phyloP scores from a whole-genome alignment of 2,329 filamentous ascomycete species.

The Pestalotiopsis sp. region DNA sequence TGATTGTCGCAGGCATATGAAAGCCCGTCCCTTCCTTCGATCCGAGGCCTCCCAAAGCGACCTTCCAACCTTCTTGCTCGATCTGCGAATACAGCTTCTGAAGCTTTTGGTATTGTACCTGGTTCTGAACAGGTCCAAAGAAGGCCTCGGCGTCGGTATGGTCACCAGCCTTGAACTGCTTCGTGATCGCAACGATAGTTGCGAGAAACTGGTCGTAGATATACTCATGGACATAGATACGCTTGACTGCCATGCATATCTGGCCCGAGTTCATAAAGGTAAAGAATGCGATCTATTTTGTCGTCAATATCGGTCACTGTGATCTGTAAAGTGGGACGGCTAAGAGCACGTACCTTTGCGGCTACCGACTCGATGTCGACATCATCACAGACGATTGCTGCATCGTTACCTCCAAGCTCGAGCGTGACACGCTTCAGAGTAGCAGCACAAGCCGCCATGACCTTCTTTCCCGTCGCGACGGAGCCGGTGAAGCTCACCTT shows the following conservation, averaged over 20 bases:
- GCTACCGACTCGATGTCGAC: constrained; percentile 50
- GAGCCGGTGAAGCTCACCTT: constrained; percentile 65
- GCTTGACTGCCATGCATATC: constrained; percentile 59
- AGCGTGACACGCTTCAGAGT: constrained; percentile 58
- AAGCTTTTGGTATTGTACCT: constrained; percentile 65
- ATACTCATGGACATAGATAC: constrained; percentile 62
- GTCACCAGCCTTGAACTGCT: constrained; percentile 43
- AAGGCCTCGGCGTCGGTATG: constrained; percentile 27
- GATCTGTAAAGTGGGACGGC: not conserved
- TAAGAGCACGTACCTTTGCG: constrained; percentile 33
- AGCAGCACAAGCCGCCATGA: constrained; percentile 50
- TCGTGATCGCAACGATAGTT: constrained; percentile 43
- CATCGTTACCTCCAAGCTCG: constrained; percentile 58
- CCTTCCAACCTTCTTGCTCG: constrained; percentile 53
- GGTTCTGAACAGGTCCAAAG: constrained; percentile 65
- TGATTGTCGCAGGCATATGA: constrained; percentile 62
- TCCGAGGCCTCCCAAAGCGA: constrained; percentile 47
- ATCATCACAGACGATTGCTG: constrained; percentile 55
- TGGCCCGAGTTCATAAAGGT: constrained; percentile 58
- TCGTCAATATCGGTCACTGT: not conserved
- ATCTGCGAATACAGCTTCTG: constrained; percentile 58
- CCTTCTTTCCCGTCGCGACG: constrained; percentile 49
- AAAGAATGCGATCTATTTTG: constrained; percentile 34
- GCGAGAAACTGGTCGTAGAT: constrained; percentile 59
- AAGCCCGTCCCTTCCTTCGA: constrained; percentile 46